These are phyloP conservation scores for Neodidymelliopsis sp. DNA, from an alignment of 2,329 filamentous ascomycete genomes.

Conservation along the genomic window DNA sequence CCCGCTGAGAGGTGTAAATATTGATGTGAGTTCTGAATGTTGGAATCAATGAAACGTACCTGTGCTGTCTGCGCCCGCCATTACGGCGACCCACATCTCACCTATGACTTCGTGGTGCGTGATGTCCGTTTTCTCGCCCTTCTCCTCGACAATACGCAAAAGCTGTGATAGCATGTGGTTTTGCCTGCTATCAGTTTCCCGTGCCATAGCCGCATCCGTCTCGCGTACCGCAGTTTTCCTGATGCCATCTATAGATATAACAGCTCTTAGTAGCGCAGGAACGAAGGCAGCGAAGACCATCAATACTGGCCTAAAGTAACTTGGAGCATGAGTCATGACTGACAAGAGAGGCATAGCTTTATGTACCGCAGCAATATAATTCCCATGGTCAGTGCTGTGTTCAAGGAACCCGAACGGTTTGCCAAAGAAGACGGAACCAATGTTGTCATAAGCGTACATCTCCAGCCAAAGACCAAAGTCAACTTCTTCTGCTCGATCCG, in stretches of 20 bases:
- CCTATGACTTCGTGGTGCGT: conserved; percentile 11
- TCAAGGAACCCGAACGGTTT: conserved; percentile 30
- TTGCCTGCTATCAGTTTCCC: conserved; percentile 20
- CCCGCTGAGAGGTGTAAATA: background rate
- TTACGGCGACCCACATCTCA: conserved; percentile 42
- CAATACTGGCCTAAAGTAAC: conserved; percentile 18
- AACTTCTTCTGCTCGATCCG: conserved; percentile 22
- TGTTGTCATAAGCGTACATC: conserved; percentile 32
- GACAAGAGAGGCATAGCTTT: conserved; percentile 40
- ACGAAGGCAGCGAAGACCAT: conserved; percentile 18
- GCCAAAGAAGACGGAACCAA: conserved; percentile 30
- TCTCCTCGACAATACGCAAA: conserved; percentile 35
- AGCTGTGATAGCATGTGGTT: conserved; percentile 43
- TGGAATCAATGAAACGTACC: conserved; percentile 31
- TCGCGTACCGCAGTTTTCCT: conserved; percentile 25
- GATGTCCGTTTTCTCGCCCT: background rate
- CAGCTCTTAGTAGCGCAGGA: conserved; percentile 34
- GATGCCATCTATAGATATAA: conserved; percentile 27
- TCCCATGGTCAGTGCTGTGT: conserved; percentile 27
- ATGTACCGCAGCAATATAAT: conserved; percentile 43
- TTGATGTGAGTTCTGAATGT: background rate
- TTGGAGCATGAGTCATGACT: conserved; percentile 18
- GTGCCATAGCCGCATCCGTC: conserved; percentile 20
- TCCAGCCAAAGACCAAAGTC: conserved; percentile 41
- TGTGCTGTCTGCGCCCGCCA: conserved; percentile 50